Evolutionary conservation across 2,329 filamentous ascomycete genomes (phyloP).

Genomic region (Sporothrix mexicana): DNA sequence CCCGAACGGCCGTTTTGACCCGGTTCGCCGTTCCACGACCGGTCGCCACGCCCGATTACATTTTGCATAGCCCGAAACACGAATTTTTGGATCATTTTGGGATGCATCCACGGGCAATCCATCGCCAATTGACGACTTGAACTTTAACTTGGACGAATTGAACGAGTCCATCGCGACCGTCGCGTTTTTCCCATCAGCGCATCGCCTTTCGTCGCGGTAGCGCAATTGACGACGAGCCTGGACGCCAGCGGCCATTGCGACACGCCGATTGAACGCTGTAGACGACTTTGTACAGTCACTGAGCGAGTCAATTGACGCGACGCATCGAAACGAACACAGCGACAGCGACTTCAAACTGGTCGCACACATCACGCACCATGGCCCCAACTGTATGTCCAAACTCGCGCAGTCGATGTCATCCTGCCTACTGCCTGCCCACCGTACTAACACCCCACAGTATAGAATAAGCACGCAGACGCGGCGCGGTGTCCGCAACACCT

Average conservation of each 20-base stretch:
- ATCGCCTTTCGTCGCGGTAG: background rate
- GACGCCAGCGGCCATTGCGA: background rate
- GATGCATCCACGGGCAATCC: conserved; percentile 18
- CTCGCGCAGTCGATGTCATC: too few relatives aligned
- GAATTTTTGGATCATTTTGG: background rate
- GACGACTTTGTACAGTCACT: background rate
- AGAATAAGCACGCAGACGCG: conserved; percentile 52
- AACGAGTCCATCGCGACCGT: conserved; percentile 14
- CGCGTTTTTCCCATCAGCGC: conserved; percentile 21
- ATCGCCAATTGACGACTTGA: background rate
- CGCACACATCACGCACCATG: conserved; percentile 5
- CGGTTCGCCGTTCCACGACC: background rate
- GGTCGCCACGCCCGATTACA: background rate
- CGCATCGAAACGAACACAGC: background rate
- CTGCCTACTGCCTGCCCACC: background rate
- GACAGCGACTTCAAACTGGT: background rate
- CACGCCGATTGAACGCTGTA: background rate
- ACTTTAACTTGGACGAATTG: background rate
- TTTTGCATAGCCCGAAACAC: background rate
- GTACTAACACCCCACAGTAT: conserved; percentile 33
- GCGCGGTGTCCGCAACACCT: conserved; percentile 62
- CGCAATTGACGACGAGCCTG: background rate
- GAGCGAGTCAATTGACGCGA: background rate
- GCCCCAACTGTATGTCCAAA: conserved; percentile 29
- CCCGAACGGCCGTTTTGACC: background rate